phyloP scores from a whole-genome alignment of 345 rosid genomes.

The Angophora floribunda region DNA sequence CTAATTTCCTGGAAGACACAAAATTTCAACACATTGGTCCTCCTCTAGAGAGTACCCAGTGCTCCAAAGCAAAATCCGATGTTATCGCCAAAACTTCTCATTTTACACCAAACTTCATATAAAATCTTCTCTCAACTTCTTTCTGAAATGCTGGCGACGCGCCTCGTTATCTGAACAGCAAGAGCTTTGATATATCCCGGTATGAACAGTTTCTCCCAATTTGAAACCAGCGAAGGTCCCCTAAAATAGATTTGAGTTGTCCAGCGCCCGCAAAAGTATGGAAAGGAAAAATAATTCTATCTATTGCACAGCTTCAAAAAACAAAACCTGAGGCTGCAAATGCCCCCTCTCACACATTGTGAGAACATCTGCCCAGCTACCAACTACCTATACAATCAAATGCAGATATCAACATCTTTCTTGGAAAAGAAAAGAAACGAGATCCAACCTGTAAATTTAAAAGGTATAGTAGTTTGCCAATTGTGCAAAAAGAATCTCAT shows the following conservation, averaged over 20 bases:
- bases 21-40: background rate
- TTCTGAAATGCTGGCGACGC: background rate
- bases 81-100: constrained; percentile 4
- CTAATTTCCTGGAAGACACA: background rate
- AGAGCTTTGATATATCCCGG: background rate
- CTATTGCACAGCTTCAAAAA: constrained; percentile 67
- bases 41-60: background rate
- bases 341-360: constrained; percentile 78
- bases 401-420: background rate
- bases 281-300: background rate
- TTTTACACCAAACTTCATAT: background rate
- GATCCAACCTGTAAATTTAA: background rate
- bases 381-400: constrained; percentile 52
- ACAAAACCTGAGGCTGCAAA: constrained; percentile 94
- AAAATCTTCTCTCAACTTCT: constrained; percentile 1
- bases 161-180: constrained; percentile 3
- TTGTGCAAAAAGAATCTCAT: background rate
- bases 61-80: constrained; percentile 11
- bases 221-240: background rate
- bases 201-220: constrained; percentile 3
- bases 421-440: background rate
- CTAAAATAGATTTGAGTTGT: background rate
- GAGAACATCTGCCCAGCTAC: constrained; percentile 81
- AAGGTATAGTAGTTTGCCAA: background rate
- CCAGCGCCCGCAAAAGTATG: background rate